A percentile compares a stretch with the other conserved stretches of the same genome.
Conservation (phyloP, 2,329 filamentous ascomycete genomes). For the Diaporthe humulicola region DNA sequence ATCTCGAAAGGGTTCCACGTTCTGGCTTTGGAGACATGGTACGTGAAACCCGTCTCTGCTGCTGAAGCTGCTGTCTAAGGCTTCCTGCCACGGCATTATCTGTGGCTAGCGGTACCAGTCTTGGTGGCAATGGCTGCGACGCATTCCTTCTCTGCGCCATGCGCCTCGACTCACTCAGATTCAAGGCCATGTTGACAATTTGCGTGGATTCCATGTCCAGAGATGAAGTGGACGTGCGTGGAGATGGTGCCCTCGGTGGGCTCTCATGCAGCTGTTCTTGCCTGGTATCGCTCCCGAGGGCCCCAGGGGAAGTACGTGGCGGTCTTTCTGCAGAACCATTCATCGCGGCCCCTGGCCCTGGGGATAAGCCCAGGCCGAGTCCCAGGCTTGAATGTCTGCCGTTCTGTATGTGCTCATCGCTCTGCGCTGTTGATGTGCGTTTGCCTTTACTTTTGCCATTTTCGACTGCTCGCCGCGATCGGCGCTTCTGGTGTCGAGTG, state of each 20-base stretch:
- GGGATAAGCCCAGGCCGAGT: conserved; percentile 3
- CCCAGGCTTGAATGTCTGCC: conserved; percentile 30
- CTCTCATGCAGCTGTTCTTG: conserved; percentile 45
- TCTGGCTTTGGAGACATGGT: conserved; percentile 71
- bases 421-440: conserved; percentile 22
- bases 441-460: conserved; percentile 38
- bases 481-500: conserved; percentile 45
- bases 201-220: conserved; percentile 84
- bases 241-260: conserved; percentile 43
- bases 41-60: conserved; percentile 74
- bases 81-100: conserved; percentile 68
- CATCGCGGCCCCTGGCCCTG: conserved; percentile 9
- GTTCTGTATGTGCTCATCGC: conserved; percentile 15
- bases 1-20: conserved; percentile 55
- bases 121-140: conserved; percentile 64
- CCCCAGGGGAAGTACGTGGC: conserved; percentile 33
- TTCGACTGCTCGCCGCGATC: conserved; percentile 35
- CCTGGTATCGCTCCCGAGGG: conserved; percentile 18
- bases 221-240: conserved; percentile 45
- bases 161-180: conserved; percentile 84
- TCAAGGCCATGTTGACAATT: conserved; percentile 93
- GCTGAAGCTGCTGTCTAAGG: conserved; percentile 77
- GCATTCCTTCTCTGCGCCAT: conserved; percentile 71
- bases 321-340: conserved; percentile 28
- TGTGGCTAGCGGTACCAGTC: conserved; percentile 63